These are phyloP conservation scores for Botryobasidium botryosum DNA, from an alignment of 768 basidiomycete species.

Conservation along the genomic window DNA sequence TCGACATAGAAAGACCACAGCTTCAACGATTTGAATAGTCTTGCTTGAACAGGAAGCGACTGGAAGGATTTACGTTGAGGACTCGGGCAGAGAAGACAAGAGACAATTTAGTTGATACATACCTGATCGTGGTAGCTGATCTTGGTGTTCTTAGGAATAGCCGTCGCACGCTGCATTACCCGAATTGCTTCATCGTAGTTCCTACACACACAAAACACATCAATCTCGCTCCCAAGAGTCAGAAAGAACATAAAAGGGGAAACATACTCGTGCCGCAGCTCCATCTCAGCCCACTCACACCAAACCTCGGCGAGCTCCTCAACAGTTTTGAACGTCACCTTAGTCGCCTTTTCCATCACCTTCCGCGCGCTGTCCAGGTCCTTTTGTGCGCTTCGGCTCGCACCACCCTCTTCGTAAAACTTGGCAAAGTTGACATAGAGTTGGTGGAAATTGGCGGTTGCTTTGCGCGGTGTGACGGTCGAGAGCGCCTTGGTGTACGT, in stretches of 20 bases:
- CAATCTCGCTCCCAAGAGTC: too few relatives aligned
- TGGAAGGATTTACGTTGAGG: slow-evolving; percentile 20
- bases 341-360: slow-evolving; percentile 83
- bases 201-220: slow-evolving; percentile 34
- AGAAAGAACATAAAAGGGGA: too few relatives aligned
- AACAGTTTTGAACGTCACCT: slow-evolving; percentile 84
- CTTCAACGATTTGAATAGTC: slow-evolving; percentile 94
- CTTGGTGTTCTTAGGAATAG: slow-evolving; percentile 75
- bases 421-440: slow-evolving; percentile 91
- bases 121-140: slow-evolving; percentile 94
- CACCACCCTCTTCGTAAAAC: slow-evolving; percentile 94
- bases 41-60: slow-evolving; percentile 69
- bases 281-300: slow-evolving; percentile 99
- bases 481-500: slow-evolving; percentile 84
- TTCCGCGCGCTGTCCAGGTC: slow-evolving; percentile 80
- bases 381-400: slow-evolving; percentile 54
- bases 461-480: slow-evolving; percentile 74
- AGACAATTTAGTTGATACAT: slow-evolving; percentile 19
- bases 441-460: slow-evolving; percentile 78
- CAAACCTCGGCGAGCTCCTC: slow-evolving; percentile 96
- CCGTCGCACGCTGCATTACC: slow-evolving; percentile 93
- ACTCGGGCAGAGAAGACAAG: slow-evolving; percentile 3
- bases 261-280: slow-evolving; percentile 83
- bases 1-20: slow-evolving; percentile 99
- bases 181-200: slow-evolving; percentile 92